phyloP scores from a whole-genome alignment of 345 rosid species.

The Psidium guajava region DNA sequence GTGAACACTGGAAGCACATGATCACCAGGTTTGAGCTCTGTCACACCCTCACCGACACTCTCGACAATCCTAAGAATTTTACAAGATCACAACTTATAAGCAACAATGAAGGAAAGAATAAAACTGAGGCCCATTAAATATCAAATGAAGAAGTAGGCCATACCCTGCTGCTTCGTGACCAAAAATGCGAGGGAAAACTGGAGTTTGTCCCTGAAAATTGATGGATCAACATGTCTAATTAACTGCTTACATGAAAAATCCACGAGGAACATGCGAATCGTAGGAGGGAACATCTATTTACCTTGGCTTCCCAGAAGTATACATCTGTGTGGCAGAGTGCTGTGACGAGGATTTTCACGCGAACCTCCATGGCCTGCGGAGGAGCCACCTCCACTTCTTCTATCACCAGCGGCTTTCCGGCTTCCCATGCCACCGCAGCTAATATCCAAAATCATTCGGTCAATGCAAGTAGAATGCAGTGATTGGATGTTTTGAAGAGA shows the following conservation, averaged over 20 bases:
- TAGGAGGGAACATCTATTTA: neutral
- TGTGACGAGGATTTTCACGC: constrained; percentile 24
- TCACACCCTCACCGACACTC: constrained; percentile 31
- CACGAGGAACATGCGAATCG: neutral
- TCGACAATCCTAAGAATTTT: constrained; percentile 21
- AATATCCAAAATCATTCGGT: neutral
- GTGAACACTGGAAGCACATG: constrained; percentile 39
- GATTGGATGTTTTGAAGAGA: neutral
- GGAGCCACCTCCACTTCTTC: constrained; percentile 48
- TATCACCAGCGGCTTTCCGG: constrained; percentile 42
- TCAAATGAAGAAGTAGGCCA: neutral
- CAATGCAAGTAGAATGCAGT: neutral
- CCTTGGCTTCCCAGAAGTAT: constrained; percentile 48
- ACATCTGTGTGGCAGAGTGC: constrained; percentile 40
- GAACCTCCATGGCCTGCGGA: constrained; percentile 36
- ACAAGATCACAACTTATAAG: neutral
- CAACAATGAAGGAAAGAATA: neutral
- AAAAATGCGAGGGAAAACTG: constrained; percentile 25
- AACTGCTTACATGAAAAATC: neutral
- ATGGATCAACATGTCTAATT: neutral
- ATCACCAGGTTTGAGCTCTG: constrained; percentile 23
- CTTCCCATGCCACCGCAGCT: constrained; percentile 53
- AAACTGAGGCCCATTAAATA: neutral
- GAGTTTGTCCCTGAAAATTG: constrained; percentile 21
- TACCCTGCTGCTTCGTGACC: constrained; percentile 39